These are phyloP conservation scores for Fragosphaeria purpurea DNA, from an alignment of 2,329 filamentous ascomycete species.

Conservation along the genomic window DNA sequence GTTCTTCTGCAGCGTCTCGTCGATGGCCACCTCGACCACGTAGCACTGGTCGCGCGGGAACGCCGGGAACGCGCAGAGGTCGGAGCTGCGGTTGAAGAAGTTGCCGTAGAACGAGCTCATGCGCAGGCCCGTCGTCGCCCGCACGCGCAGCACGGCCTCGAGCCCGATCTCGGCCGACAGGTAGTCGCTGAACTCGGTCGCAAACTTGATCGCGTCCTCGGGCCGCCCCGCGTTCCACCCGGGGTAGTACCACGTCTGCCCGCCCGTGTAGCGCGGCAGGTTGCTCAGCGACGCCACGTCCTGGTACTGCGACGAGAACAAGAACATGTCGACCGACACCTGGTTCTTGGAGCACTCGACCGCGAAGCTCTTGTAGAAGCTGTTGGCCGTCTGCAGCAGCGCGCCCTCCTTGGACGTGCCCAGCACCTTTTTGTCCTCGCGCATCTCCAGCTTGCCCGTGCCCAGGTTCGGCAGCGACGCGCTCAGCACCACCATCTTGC, in stretches of 20 bases:
- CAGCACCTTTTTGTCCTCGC: conserved; percentile 91
- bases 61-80: conserved; percentile 94
- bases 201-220: conserved; percentile 97
- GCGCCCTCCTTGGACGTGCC: conserved; percentile 86
- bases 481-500: conserved; percentile 87
- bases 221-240: conserved; percentile 91
- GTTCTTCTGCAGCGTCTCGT: conserved; percentile 85
- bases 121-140: conserved; percentile 84
- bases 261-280: conserved; percentile 88
- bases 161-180: conserved; percentile 93
- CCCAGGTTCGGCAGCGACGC: conserved; percentile 86
- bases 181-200: conserved; percentile 91
- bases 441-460: conserved; percentile 79
- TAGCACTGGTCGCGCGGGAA: conserved; percentile 97
- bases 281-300: conserved; percentile 96
- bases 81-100: conserved; percentile 97
- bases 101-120: conserved; percentile 99
- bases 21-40: conserved; percentile 95
- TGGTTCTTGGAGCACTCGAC: conserved; percentile 99
- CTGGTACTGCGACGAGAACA: conserved; percentile 93
- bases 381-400: conserved; percentile 83
- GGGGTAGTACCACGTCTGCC: conserved; percentile 97
- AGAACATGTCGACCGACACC: conserved; percentile 96
- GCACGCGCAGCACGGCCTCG: conserved; percentile 89
- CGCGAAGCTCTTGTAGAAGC: conserved; percentile 98